phyloP scores from a whole-genome alignment of 441 rosid genomes.

The Jatropha podagrica region DNA sequence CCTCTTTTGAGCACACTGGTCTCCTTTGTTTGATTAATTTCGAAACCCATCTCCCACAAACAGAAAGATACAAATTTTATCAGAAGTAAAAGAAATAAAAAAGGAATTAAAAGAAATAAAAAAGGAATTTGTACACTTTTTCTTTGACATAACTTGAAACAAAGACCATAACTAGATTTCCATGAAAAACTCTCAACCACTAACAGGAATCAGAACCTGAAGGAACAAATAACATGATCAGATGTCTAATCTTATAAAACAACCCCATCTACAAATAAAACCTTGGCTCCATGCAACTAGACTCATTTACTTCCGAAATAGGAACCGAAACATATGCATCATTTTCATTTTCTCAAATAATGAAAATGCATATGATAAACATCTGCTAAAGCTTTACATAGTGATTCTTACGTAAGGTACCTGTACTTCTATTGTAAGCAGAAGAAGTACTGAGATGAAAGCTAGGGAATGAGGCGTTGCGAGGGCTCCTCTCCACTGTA shows the following conservation, averaged over 20 bases:
- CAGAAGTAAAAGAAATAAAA: constrained; percentile 4
- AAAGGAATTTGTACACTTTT: constrained; percentile 14
- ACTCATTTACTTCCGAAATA: background rate
- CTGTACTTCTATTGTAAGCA: background rate
- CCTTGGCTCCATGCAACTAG: constrained; percentile 5
- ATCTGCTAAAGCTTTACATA: too few species aligned
- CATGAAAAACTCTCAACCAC: constrained; percentile 33
- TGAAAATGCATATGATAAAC: background rate
- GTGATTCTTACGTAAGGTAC: constrained; percentile 20
- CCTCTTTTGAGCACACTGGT: constrained; percentile 24
- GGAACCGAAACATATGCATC: constrained; percentile 7
- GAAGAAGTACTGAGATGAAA: constrained; percentile 35
- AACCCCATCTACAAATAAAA: background rate
- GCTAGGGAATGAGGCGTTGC: constrained; percentile 33
- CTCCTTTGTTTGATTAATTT: constrained; percentile 25
- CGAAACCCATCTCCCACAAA: constrained; percentile 21
- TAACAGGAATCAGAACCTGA: constrained; percentile 20
- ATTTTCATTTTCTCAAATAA: constrained; percentile 19
- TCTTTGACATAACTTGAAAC: constrained; percentile 37
- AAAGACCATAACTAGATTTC: constrained; percentile 18
- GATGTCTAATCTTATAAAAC: constrained; percentile 14
- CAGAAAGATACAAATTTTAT: constrained; percentile 22
- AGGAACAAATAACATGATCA: constrained; percentile 13
- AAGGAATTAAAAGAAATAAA: too few species aligned
- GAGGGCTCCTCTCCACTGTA: constrained; percentile 27